Evolutionary conservation across 345 rosid genomes (phyloP).

Genomic region (Lepidium africanum): DNA sequence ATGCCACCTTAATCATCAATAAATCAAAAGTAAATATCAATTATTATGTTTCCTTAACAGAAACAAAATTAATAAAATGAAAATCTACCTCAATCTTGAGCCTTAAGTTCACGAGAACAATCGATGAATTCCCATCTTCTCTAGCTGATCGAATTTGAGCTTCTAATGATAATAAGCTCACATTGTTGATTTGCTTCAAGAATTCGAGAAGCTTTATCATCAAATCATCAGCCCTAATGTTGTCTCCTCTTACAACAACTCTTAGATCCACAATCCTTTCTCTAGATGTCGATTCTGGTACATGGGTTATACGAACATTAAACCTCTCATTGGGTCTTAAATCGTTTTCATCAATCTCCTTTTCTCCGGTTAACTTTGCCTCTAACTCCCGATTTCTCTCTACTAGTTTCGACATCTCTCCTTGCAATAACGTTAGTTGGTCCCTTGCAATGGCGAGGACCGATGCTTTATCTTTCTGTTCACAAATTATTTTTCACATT

Average conservation of each 20-base stretch:
- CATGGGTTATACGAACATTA: conserved; percentile 27
- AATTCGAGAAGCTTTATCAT: conserved; percentile 54
- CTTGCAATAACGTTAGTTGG: conserved; percentile 37
- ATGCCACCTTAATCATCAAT: neutral
- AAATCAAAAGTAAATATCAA: neutral
- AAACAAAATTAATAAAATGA: neutral
- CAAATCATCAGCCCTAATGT: conserved; percentile 23
- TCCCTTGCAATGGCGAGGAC: conserved; percentile 54
- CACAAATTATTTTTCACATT: neutral
- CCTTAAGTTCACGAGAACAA: conserved; percentile 35
- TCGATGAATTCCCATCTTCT: conserved; percentile 26
- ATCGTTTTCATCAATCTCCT: conserved; percentile 11
- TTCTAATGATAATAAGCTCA: conserved; percentile 47
- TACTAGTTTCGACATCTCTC: conserved; percentile 45
- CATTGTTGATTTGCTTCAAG: conserved; percentile 42
- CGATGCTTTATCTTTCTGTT: conserved; percentile 71
- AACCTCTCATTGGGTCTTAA: conserved; percentile 23
- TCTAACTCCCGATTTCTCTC: conserved; percentile 40
- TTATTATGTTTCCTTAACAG: neutral
- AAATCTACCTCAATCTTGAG: conserved; percentile 53
- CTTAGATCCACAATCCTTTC: conserved; percentile 40
- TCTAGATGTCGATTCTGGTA: conserved; percentile 41
- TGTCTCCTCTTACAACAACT: conserved; percentile 42
- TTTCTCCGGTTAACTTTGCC: conserved; percentile 28
- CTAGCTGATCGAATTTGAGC: conserved; percentile 32